Base-by-base conservation (phyloP, 345 rosid species). In the Corymbia maculata region DNA sequence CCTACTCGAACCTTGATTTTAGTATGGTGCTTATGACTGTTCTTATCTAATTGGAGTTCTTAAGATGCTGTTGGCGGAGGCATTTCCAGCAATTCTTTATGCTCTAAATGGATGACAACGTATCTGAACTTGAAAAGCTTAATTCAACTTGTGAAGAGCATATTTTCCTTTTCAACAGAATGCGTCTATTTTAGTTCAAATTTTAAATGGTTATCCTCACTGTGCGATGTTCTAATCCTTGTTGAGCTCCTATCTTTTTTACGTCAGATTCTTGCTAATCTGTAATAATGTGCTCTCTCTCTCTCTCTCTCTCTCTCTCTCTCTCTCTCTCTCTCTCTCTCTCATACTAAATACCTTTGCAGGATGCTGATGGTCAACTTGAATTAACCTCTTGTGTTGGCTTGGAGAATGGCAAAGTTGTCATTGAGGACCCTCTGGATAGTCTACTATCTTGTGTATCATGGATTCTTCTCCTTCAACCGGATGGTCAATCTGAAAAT, bases 381-480 rank as follows among this genome's bases (percentile, higher is more conserved):
- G 93, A 79, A 89, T 88, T 96, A 80, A 87, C 91, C 90, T 86
- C 88, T 87, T 95, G 96, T 90, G 86, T 95, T 88, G 94, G 88
- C 91, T 89, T 88, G 86, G 95, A 93, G 89, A 87, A 92, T 86
- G 94, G 92, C 59, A 93, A 93, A 89, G 85, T 89, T 92, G 51
- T 92, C 49, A 90, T 93, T 90, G 94, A 92, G 64, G 97, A 95
- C 92, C 99, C 99, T 89, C 88, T 95, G 88, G 97, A 96, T 90
- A 92, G 93, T 90, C 94, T 96, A 89, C 91, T 95, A 79, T 94
- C 94, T 90, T 95, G 97, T 88, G 86, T 95, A 61, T 95, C 97
- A 88, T 93, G 96, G 95, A 95, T 95, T 90, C 90, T 93, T 89
- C 93, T 95, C 87, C 94, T 95, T 90, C 96, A 94, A 91, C 92